Percentiles rank a stretch among this genome's conserved stretches.
Evolutionary conservation across 2,329 filamentous ascomycete species (phyloP).

Genomic region (Aspergillus phoenicis): DNA sequence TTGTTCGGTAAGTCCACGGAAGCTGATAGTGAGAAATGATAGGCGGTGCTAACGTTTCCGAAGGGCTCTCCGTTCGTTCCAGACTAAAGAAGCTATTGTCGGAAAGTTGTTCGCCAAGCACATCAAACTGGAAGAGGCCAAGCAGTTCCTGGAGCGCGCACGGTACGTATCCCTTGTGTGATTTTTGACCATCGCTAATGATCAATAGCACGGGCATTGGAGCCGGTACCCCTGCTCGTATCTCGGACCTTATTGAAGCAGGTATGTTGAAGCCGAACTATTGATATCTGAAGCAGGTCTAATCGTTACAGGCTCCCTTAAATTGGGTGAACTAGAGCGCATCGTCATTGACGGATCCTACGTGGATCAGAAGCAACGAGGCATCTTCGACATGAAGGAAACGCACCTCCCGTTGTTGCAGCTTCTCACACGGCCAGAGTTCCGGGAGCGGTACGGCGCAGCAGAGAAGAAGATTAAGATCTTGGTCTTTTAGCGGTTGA

Average conservation of each 20-base stretch:
- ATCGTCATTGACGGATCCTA: slow-evolving; percentile 90
- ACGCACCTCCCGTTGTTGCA: slow-evolving; percentile 78
- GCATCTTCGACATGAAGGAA: slow-evolving; percentile 94
- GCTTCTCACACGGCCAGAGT: slow-evolving; percentile 69
- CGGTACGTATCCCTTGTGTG: slow-evolving; percentile 45
- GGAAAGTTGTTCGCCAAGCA: slow-evolving; percentile 98
- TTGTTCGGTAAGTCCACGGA: slow-evolving; percentile 62
- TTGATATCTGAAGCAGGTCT: background rate
- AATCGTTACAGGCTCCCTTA: slow-evolving; percentile 63
- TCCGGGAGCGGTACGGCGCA: slow-evolving; percentile 68
- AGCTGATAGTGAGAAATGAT: background rate
- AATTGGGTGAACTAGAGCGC: slow-evolving; percentile 69
- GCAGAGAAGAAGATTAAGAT: slow-evolving; percentile 57
- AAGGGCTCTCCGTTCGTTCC: slow-evolving; percentile 74
- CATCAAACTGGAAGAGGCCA: slow-evolving; percentile 89
- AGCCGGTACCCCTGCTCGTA: slow-evolving; percentile 82
- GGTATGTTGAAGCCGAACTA: slow-evolving; percentile 54
- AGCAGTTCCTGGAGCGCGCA: slow-evolving; percentile 69
- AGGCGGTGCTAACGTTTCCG: slow-evolving; percentile 4
- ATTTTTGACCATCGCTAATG: slow-evolving; percentile 8
- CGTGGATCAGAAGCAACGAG: slow-evolving; percentile 91
- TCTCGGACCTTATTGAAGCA: slow-evolving; percentile 80
- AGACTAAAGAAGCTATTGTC: slow-evolving; percentile 74
- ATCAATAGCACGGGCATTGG: slow-evolving; percentile 73
- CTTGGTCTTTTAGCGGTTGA: slow-evolving; percentile 47